Conservation (phyloP, 768 basidiomycete species). For the Trametes sanguinea region DNA sequence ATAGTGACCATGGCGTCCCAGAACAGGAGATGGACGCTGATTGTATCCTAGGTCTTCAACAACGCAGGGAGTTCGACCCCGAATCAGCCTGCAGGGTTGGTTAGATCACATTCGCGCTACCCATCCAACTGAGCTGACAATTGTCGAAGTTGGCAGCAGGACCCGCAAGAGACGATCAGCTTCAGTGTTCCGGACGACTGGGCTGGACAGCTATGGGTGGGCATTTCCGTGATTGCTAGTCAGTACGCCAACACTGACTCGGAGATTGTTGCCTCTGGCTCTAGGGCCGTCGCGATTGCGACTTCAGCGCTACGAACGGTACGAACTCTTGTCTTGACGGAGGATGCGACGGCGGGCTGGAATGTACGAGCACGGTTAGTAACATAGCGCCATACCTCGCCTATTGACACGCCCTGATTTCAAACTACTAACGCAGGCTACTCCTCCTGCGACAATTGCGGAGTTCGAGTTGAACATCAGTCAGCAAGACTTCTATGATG, state of each 20-base stretch:
- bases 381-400: too few relatives aligned
- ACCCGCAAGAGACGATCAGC: slow-evolving; percentile 25
- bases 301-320: slow-evolving; percentile 32
- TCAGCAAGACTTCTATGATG: slow-evolving; percentile 39
- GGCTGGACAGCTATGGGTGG: slow-evolving; percentile 43
- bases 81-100: slow-evolving; percentile 36
- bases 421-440: slow-evolving; percentile 25
- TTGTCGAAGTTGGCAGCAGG: slow-evolving; percentile 33
- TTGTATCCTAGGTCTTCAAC: slow-evolving; percentile 32
- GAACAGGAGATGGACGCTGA: too few relatives aligned
- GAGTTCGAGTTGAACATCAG: slow-evolving; percentile 35
- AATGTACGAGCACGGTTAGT: slow-evolving; percentile 41
- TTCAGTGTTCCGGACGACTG: slow-evolving; percentile 43
- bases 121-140: neutral
- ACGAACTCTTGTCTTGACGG: slow-evolving; percentile 38
- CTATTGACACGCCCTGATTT: too few relatives aligned
- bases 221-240: neutral
- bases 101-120: slow-evolving; percentile 1
- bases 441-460: slow-evolving; percentile 38
- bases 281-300: slow-evolving; percentile 41
- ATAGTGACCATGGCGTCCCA: neutral
- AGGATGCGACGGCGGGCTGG: slow-evolving; percentile 43
- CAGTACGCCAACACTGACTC: neutral
- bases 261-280: neutral
- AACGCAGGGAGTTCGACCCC: slow-evolving; percentile 34